Evolutionary conservation across 2,329 filamentous ascomycete genomes (phyloP).

Genomic region (Scedosporium apiospermum): DNA sequence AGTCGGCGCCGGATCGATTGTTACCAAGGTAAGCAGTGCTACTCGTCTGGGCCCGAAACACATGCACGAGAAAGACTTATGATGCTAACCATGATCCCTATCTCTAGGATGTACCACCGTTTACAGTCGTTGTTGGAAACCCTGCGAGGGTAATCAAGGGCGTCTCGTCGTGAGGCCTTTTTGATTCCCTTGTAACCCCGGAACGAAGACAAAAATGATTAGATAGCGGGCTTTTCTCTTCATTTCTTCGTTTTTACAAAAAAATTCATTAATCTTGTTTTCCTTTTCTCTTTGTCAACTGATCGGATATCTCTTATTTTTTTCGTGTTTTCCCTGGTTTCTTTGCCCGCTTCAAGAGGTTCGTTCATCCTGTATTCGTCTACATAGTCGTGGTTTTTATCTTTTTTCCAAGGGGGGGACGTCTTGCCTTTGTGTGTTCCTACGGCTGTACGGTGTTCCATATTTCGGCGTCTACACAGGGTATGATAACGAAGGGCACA

Average conservation of each 20-base stretch:
- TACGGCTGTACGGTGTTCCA: background rate
- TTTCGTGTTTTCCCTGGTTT: background rate
- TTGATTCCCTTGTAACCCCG: background rate
- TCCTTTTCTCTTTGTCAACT: too few relatives aligned
- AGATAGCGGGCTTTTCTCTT: background rate
- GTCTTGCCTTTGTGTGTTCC: background rate
- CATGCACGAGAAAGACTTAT: background rate
- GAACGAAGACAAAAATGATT: background rate
- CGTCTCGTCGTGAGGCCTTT: conserved; percentile 1
- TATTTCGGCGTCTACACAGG: background rate
- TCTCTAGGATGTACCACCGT: conserved; percentile 52
- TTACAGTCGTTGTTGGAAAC: conserved; percentile 61
- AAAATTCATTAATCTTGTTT: too few relatives aligned
- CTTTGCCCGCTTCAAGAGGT: background rate
- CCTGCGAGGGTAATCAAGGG: conserved; percentile 50
- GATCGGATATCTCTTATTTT: background rate
- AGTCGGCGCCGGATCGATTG: conserved; percentile 75
- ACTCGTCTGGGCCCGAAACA: background rate
- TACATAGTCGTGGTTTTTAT: background rate
- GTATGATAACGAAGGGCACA: conserved; percentile 1
- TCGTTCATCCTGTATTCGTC: background rate
- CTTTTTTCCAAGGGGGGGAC: background rate
- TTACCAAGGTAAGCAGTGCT: conserved; percentile 54
- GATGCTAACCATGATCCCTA: background rate
- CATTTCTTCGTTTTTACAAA: background rate